phyloP scores from a whole-genome alignment of 2,329 filamentous ascomycete species.

The Nemania serpens region DNA sequence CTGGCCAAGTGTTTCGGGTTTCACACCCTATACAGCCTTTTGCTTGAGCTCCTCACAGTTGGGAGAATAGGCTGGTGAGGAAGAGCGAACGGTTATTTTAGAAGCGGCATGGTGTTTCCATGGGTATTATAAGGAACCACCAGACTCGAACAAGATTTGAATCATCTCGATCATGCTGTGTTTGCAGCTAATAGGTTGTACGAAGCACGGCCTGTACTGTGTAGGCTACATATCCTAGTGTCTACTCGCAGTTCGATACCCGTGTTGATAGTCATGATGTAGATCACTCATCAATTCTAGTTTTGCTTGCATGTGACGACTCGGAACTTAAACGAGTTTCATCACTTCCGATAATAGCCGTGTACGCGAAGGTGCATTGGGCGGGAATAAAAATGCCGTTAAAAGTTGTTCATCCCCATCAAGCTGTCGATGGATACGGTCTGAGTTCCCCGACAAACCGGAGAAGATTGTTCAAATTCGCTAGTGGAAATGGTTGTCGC shows the following conservation, averaged over 20 bases:
- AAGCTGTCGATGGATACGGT: conserved; percentile 15
- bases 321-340: conserved; percentile 3
- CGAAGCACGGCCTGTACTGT: neutral
- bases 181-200: neutral
- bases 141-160: neutral
- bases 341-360: conserved; percentile 20
- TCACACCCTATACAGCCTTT: neutral
- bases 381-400: conserved; percentile 4
- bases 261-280: conserved; percentile 8
- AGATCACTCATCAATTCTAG: conserved; percentile 13
- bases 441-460: conserved; percentile 10
- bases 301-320: conserved; percentile 14
- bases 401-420: neutral
- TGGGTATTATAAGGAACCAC: neutral
- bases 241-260: conserved; percentile 6
- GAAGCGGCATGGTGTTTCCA: neutral
- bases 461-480: conserved; percentile 5
- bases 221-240: conserved; percentile 12
- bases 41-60: neutral
- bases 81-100: neutral
- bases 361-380: conserved; percentile 18
- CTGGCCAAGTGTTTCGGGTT: neutral
- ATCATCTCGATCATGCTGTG: conserved; percentile 2
- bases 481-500: conserved; percentile 14
- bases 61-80: neutral